Evolutionary conservation across 2,329 filamentous ascomycete species (phyloP), one percentile per base, ranked within the genome.

Genomic region (Dryadomyces sulphureus): DNA sequence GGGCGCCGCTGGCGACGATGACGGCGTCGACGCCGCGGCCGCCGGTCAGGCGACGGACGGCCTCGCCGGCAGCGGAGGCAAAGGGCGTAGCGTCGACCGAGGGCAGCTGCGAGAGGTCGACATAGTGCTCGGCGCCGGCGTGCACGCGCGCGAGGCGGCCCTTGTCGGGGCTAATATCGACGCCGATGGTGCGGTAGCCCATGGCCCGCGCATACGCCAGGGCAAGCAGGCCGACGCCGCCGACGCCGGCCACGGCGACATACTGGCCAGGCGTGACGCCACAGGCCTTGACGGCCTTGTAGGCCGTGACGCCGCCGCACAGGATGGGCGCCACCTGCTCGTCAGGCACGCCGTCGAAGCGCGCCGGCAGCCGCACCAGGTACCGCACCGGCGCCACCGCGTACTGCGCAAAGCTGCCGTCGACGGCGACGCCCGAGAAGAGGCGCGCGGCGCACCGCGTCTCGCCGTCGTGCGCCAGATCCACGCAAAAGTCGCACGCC

Each of bases 271-370:
- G 60, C 0, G 48, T 52, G 5, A 57, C 49, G 4, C 47, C 53
- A 27, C 57, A 59, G 1, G 48, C 49, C 50, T 65, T 66, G 41
- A 66, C 43, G 0, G 62, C 64, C 51, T 63, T 64, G 49, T 67
- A 68, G 0, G 64, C 65, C 1, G 65, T 68, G 0, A 67, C 63
- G 0, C 66, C 66, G 0, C 59, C 65, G 45, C 66, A 69, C 27
- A 68, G 49, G 7, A 67, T 58, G 0, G 65, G 66, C 2, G 63
- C 65, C 0, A 67, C 53, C 5, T 55, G 40, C 41, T 66, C 62
- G 39, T 66, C 64, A 0, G 54, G 47, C 5, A 62, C 40, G 14
- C 48, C 53, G 2, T 59, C 57, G 1, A 62, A 52, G 0, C 55
- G 46, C 0, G 50, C 48, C 12, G 62, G 59, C 16, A 64, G 50